Evolutionary conservation across 2,329 filamentous ascomycete species (phyloP).

Genomic region (Aspergillus eucalypticola): DNA sequence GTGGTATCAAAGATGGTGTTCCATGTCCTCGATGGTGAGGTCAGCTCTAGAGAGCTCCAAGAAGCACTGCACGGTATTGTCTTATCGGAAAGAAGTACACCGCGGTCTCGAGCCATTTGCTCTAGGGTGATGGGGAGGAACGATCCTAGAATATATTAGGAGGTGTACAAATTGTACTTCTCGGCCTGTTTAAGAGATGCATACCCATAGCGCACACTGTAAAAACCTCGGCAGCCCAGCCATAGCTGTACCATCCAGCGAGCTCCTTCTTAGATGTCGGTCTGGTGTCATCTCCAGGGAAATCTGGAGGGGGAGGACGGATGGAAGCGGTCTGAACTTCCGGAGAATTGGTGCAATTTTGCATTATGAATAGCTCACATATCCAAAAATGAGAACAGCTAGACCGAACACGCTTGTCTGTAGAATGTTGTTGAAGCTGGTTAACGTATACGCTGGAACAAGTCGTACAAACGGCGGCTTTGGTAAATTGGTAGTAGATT

Average conservation of each 20-base stretch:
- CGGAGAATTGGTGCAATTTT: slow-evolving; percentile 41
- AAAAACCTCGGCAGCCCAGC: slow-evolving; percentile 94
- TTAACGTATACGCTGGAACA: not conserved
- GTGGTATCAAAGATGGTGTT: not conserved
- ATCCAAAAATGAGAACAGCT: slow-evolving; percentile 5
- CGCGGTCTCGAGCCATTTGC: slow-evolving; percentile 87
- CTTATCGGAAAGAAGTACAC: slow-evolving; percentile 77
- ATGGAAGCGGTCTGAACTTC: slow-evolving; percentile 27
- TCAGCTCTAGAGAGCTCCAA: slow-evolving; percentile 45
- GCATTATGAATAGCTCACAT: slow-evolving; percentile 21
- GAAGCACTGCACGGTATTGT: slow-evolving; percentile 71
- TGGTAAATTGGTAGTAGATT: not conserved
- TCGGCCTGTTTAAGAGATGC: slow-evolving; percentile 5
- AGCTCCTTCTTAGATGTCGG: slow-evolving; percentile 86
- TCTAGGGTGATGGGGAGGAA: slow-evolving; percentile 97
- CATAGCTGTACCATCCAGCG: slow-evolving; percentile 92
- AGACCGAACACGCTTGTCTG: not conserved
- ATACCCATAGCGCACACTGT: slow-evolving; percentile 81
- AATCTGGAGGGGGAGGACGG: slow-evolving; percentile 53
- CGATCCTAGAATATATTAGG: slow-evolving; percentile 59
- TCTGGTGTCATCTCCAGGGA: slow-evolving; percentile 82
- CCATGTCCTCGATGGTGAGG: not conserved
- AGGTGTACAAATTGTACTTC: slow-evolving; percentile 4
- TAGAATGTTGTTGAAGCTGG: not conserved
- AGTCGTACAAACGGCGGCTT: not conserved